Conservation (phyloP, 495 filamentous ascomycete species). For the Neurospora sp. region DNA sequence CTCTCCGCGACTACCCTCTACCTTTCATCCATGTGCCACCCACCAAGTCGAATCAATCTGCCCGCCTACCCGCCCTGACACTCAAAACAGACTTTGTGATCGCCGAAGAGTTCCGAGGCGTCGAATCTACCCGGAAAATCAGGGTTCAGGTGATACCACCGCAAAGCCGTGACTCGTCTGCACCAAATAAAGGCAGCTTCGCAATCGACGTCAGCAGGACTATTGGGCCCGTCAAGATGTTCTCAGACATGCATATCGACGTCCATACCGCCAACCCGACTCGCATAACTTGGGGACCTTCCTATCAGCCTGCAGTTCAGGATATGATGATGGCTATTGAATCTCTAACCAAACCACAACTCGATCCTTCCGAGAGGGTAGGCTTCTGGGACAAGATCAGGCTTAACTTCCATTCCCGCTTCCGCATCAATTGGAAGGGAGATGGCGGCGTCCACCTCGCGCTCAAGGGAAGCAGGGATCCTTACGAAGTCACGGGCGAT, state of each 20-base stretch:
- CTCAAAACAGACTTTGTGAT: slow-evolving; percentile 91
- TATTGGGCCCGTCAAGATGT: slow-evolving; percentile 91
- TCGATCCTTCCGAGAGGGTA: slow-evolving; percentile 85
- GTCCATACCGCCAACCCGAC: slow-evolving; percentile 90
- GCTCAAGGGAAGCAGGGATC: slow-evolving; percentile 86
- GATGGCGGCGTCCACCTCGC: slow-evolving; percentile 94
- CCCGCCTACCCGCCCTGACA: slow-evolving; percentile 69
- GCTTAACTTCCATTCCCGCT: slow-evolving; percentile 85
- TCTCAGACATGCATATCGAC: slow-evolving; percentile 80
- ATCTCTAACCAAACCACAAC: slow-evolving; percentile 87
- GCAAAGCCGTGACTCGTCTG: slow-evolving; percentile 24
- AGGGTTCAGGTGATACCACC: slow-evolving; percentile 80
- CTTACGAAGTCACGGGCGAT: slow-evolving; percentile 84
- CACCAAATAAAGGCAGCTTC: slow-evolving; percentile 49
- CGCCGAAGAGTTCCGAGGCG: slow-evolving; percentile 79
- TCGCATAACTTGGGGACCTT: slow-evolving; percentile 90
- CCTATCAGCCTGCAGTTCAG: slow-evolving; percentile 96
- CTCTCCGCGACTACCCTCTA: slow-evolving; percentile 84
- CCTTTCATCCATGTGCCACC: slow-evolving; percentile 86
- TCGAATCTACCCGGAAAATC: slow-evolving; percentile 67
- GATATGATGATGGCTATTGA: slow-evolving; percentile 99
- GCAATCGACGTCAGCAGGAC: slow-evolving; percentile 81
- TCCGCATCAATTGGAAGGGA: slow-evolving; percentile 81
- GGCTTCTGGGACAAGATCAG: slow-evolving; percentile 99
- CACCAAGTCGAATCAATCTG: slow-evolving; percentile 67